These are phyloP conservation scores for Hibiscus trionum DNA, from an alignment of 345 rosid species.

Conservation along the genomic window DNA sequence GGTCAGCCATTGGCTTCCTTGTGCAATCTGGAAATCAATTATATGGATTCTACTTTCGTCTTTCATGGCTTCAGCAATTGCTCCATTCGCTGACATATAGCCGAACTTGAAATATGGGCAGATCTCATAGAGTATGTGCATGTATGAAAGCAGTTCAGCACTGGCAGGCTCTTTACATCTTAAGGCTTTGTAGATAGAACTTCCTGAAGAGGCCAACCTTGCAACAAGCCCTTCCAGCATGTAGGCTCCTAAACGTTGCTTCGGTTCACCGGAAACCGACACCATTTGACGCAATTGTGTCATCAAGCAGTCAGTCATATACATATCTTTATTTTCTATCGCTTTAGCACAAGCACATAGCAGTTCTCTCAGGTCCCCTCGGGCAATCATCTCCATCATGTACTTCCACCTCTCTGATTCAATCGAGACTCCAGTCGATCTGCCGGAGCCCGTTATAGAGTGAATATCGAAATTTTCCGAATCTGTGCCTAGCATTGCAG, in stretches of 20 bases:
- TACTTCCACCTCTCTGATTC: conserved; percentile 35
- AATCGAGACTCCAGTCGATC: conserved; percentile 19
- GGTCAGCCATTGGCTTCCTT: conserved; percentile 89
- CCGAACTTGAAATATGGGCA: conserved; percentile 97
- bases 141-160: conserved; percentile 71
- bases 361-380: conserved; percentile 62
- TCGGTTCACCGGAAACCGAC: conserved; percentile 89
- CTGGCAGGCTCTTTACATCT: conserved; percentile 84
- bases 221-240: conserved; percentile 89
- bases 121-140: conserved; percentile 77
- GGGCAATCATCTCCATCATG: conserved; percentile 48
- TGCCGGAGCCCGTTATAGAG: conserved; percentile 7
- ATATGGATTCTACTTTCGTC: conserved; percentile 63
- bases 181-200: conserved; percentile 66
- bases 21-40: conserved; percentile 76
- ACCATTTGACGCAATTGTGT: conserved; percentile 65
- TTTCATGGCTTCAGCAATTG: conserved; percentile 88
- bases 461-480: conserved; percentile 24
- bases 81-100: conserved; percentile 86
- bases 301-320: conserved; percentile 51
- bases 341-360: conserved; percentile 78
- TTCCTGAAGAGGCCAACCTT: conserved; percentile 71
- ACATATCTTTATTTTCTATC: conserved; percentile 44
- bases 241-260: conserved; percentile 85
- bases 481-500: conserved; percentile 63